Base-by-base conservation (phyloP, 345 rosid genomes). In the Trapa bicornis region DNA sequence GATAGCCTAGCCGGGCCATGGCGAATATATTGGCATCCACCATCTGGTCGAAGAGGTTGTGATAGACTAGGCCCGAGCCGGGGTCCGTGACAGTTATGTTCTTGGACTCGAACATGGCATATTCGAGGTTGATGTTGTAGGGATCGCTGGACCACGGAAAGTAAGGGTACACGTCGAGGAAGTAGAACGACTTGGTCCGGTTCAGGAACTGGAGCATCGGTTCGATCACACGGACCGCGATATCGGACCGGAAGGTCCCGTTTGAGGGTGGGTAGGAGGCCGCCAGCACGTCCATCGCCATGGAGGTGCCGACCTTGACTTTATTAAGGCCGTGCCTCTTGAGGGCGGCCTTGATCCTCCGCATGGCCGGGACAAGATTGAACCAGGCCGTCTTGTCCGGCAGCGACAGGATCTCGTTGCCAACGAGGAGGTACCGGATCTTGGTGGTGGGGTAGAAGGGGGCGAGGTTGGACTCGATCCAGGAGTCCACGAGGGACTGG, bases 41-140 rank as follows among this genome's bases (percentile, higher is more conserved):
- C 91, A 91, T 91, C 65, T 94, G 99, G 77, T 91, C 99, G 56
- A 94, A 94, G 39, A 94, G 82, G 71, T 86, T 88, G 67, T 84
- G 78, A 82, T 94, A 94, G 61, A 82, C 81, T 45, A 94, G 65
- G 37, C 83, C 79, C 57, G 95, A 67, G 22, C 43, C 81, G 11
- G 96, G 91, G 76, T 94, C 99, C 37, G 79, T 82, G 69, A 81
- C 81, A 37, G 84, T 85, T 42, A 80, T 35, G 65, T 84, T 86
- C 37, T 7, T 66, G 56, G 97, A 65, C 70, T 81, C 77, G 48
- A 91, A 74, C 39, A 91, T 64, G 0, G 99, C 95, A 75, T 91
- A 94, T 65, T 78, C 81, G 15, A 94, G 89, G 64, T 85, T 71
- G 12, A 94, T 74, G 52, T 68, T 75, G 47, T 68, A 68, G 56